A percentile compares a stretch with the other conserved stretches of the same genome.
Conservation (phyloP, 179 eudicot species). For the Vitellaria paradoxa region DNA sequence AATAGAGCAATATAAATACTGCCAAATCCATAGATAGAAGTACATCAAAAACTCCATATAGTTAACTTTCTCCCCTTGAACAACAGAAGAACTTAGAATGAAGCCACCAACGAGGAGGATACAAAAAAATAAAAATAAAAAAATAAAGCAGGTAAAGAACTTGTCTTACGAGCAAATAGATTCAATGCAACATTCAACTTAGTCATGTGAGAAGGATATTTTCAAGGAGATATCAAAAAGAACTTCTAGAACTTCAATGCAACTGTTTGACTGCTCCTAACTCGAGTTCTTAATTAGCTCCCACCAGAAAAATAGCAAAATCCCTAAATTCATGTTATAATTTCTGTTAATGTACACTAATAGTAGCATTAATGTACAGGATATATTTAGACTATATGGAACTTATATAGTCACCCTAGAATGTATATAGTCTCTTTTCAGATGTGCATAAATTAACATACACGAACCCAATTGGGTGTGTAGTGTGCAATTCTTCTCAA, state of each 20-base stretch:
- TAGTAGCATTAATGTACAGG: no score
- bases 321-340: background rate
- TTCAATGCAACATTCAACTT: background rate
- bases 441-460: no score
- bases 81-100: background rate
- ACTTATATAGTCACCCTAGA: no score
- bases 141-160: background rate
- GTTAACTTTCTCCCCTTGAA: background rate
- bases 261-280: background rate
- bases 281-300: background rate
- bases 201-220: background rate
- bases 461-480: no score
- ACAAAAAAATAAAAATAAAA: background rate
- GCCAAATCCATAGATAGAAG: background rate
- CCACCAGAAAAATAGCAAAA: background rate
- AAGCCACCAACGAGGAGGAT: background rate
- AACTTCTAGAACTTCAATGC: background rate
- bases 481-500: no score
- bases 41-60: background rate
- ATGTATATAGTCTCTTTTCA: no score
- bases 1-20: background rate
- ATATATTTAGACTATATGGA: no score
- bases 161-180: background rate
- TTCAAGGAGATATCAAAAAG: background rate
- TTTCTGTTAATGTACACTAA: background rate